Percentiles rank a stretch among this genome's conserved stretches.
Conservation (phyloP, 371 early-diverging fungal species). For the Mucor lusitanicus region DNA sequence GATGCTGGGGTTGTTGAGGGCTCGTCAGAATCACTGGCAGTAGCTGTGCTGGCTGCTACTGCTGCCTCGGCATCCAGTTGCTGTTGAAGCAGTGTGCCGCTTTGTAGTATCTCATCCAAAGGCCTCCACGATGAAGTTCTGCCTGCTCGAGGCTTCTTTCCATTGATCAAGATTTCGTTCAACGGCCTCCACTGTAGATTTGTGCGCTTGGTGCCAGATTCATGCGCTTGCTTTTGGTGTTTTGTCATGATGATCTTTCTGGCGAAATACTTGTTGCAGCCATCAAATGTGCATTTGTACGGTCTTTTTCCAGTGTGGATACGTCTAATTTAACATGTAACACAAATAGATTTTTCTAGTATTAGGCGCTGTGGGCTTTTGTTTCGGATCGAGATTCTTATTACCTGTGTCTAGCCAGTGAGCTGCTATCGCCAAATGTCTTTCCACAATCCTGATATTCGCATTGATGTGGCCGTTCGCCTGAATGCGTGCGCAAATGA, state of each 20-base stretch:
- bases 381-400: neutral
- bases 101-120: constrained; percentile 10
- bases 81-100: constrained; percentile 15
- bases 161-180: constrained; percentile 14
- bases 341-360: neutral
- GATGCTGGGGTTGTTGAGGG: constrained; percentile 6
- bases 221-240: constrained; percentile 26
- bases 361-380: neutral
- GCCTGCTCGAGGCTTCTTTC: neutral
- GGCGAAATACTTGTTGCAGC: constrained; percentile 37
- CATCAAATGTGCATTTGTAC: constrained; percentile 55
- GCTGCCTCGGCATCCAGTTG: neutral
- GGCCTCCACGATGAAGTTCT: constrained; percentile 16
- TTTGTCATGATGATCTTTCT: constrained; percentile 21
- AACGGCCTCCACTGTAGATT: constrained; percentile 25
- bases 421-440: constrained; percentile 56
- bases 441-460: constrained; percentile 62
- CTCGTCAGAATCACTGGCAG: neutral
- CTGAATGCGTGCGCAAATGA: constrained; percentile 78
- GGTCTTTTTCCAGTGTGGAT: constrained; percentile 73
- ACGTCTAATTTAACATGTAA: constrained; percentile 38
- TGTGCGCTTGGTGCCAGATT: constrained; percentile 11
- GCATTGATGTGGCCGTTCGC: constrained; percentile 78
- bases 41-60: neutral
- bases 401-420: constrained; percentile 40